These are phyloP conservation scores for Colletotrichum lupini DNA, from an alignment of 2,329 filamentous ascomycete genomes.

Conservation along the genomic window DNA sequence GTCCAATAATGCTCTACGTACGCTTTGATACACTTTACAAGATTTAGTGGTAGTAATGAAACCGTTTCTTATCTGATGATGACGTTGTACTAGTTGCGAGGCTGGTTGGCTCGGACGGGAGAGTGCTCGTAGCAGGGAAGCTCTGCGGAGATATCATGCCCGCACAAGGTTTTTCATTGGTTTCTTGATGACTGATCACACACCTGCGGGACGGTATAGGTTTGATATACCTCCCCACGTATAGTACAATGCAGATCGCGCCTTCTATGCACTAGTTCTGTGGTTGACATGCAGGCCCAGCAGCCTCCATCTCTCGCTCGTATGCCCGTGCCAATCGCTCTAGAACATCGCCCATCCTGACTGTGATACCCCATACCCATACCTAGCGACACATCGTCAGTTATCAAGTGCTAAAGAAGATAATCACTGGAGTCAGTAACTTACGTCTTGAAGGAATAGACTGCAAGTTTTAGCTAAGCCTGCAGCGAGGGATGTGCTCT, in stretches of 20 bases:
- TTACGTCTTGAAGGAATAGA: background rate
- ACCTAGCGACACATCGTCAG: background rate
- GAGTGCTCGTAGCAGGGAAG: background rate
- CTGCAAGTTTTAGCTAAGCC: background rate
- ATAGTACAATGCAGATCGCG: background rate
- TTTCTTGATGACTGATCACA: background rate
- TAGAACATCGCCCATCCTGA: background rate
- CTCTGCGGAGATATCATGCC: background rate
- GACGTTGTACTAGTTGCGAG: background rate
- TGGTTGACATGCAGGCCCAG: background rate
- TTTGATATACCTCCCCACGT: background rate
- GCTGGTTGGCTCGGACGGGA: background rate
- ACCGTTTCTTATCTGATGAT: background rate
- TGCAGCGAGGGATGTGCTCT: background rate
- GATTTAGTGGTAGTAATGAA: background rate
- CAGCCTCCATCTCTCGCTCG: background rate
- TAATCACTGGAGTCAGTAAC: background rate
- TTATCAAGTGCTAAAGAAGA: too few species aligned
- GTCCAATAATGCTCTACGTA: background rate
- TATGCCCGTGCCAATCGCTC: conserved; percentile 8
- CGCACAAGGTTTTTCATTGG: background rate
- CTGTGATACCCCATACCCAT: conserved; percentile 16
- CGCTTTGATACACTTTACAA: background rate
- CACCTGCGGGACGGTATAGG: background rate
- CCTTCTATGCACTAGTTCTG: background rate